These are phyloP conservation scores for Podospora tetraspora DNA, from an alignment of 495 filamentous ascomycete genomes.

Conservation along the genomic window DNA sequence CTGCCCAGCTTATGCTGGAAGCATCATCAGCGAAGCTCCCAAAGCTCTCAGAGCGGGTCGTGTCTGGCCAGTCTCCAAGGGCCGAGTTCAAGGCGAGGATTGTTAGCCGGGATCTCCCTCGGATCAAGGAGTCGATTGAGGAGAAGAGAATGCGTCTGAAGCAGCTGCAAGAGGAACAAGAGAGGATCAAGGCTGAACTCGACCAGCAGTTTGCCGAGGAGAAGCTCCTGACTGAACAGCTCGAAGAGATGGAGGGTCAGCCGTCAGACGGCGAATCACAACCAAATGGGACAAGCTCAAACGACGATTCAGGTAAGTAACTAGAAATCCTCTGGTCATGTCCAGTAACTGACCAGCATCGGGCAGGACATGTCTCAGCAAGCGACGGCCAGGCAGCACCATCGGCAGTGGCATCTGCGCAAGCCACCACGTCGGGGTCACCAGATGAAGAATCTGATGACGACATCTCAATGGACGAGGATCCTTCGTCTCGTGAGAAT, in stretches of 20 bases:
- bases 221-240: constrained; percentile 49
- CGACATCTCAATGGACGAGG: constrained; percentile 16
- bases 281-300: constrained; percentile 6
- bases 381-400: neutral
- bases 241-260: constrained; percentile 48
- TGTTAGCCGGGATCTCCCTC: constrained; percentile 50
- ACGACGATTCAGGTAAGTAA: constrained; percentile 4
- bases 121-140: constrained; percentile 51
- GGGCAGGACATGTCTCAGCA: neutral
- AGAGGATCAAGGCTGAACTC: constrained; percentile 54
- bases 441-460: neutral
- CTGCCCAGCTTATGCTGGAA: constrained; percentile 19
- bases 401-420: neutral
- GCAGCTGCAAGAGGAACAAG: constrained; percentile 52
- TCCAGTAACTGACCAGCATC: neutral
- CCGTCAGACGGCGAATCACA: constrained; percentile 27
- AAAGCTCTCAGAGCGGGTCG: constrained; percentile 15
- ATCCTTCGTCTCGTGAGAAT: constrained; percentile 6
- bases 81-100: constrained; percentile 50
- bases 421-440: neutral
- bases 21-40: constrained; percentile 19
- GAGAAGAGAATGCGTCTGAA: constrained; percentile 48
- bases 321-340: neutral
- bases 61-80: constrained; percentile 21
- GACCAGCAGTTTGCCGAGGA: constrained; percentile 41